Percentiles rank a stretch among this genome's conserved stretches.
Conservation (phyloP, 164 flowering plant species). For the Taxillus chinensis region DNA sequence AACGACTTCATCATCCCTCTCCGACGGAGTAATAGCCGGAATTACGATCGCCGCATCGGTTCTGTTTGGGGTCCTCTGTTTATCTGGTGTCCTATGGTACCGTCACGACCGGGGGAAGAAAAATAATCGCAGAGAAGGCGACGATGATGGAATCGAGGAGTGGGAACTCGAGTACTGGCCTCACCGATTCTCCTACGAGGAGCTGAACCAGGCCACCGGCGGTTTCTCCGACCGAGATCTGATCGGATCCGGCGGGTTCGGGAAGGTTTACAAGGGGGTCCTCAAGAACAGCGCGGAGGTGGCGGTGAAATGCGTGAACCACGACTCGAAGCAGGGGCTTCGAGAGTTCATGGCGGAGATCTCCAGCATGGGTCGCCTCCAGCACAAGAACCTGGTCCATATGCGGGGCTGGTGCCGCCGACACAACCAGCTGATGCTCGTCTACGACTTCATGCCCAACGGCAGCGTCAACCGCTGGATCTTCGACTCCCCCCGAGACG, state of each 20-base stretch:
- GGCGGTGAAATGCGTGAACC: slow-evolving; percentile 71
- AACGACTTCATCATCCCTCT: slow-evolving; percentile 18
- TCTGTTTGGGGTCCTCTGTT: slow-evolving; percentile 11
- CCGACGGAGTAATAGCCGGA: slow-evolving; percentile 47
- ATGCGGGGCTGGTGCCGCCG: slow-evolving; percentile 71
- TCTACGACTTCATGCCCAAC: slow-evolving; percentile 71
- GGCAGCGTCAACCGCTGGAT: slow-evolving; percentile 58
- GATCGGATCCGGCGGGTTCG: slow-evolving; percentile 70
- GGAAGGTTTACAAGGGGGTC: slow-evolving; percentile 51
- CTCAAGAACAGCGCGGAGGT: slow-evolving; percentile 27
- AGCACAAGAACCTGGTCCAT: slow-evolving; percentile 57
- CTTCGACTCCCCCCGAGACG: slow-evolving; percentile 34
- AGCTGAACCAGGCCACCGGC: slow-evolving; percentile 35
- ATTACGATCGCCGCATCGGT: slow-evolving; percentile 27
- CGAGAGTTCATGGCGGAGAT: slow-evolving; percentile 83
- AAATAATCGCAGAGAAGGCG: slow-evolving; percentile 11
- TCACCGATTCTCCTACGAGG: slow-evolving; percentile 53
- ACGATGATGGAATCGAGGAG: slow-evolving; percentile 40
- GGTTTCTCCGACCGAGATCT: slow-evolving; percentile 39
- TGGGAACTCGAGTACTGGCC: slow-evolving; percentile 71
- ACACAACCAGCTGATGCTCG: slow-evolving; percentile 44
- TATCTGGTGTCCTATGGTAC: slow-evolving; percentile 21
- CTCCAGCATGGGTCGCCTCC: slow-evolving; percentile 56
- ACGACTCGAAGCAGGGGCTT: slow-evolving; percentile 70
- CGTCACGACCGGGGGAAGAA: slow-evolving; percentile 19